Base-by-base conservation (phyloP, 306 rosid species). In the Acmispon strigosus region DNA sequence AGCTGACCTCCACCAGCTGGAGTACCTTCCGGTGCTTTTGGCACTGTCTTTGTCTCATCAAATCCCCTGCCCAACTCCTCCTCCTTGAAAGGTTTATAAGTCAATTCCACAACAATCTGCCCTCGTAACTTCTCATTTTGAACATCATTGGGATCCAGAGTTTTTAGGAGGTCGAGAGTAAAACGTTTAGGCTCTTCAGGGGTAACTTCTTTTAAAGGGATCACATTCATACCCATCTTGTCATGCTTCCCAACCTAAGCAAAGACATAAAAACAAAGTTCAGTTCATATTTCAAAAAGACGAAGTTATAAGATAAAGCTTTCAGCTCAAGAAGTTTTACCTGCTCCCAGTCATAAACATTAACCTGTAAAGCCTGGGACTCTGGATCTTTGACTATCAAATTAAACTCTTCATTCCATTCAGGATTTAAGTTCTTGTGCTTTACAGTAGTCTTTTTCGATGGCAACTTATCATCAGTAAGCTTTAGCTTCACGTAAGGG, bases 381-480 rank as follows among this genome's bases (percentile, higher is more conserved):
- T 87, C 73, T 4, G 96, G 94, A 76, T 90, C 97, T 81, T 84
- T 93, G 22, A 93, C 86, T 29, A 78, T 85, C 65, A 93, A 9
- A 66, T 80, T 87, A 74, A 84, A 90, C 50, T 88, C 97, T 49
- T 90, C 98, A 73, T 93, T 93, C 98, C 98, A 93, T 76, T 93
- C 98, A 52, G 98, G 98, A 75, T 90, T 93, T 83, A 93, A 82
- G 82, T 87, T 88, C 85, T 86, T 93, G 70, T 84, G 92, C 83
- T 87, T 90, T 76, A 93, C 94, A 18, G 84, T 66, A 36, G 98
- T 90, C 94, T 88, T 93, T 84, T 90, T 86, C 1, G 96, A 81
- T 22, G 96, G 96, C 68, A 87, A 64, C 74, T 84, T 87, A 43
- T 90, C 87, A 34, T 88, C 96, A 1, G 88, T 87, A 53, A 93